Evolutionary conservation across 1,284 basidiomycete genomes (phyloP), one percentile per base, ranked within the genome.

Genomic region (Inonotus obliquus): DNA sequence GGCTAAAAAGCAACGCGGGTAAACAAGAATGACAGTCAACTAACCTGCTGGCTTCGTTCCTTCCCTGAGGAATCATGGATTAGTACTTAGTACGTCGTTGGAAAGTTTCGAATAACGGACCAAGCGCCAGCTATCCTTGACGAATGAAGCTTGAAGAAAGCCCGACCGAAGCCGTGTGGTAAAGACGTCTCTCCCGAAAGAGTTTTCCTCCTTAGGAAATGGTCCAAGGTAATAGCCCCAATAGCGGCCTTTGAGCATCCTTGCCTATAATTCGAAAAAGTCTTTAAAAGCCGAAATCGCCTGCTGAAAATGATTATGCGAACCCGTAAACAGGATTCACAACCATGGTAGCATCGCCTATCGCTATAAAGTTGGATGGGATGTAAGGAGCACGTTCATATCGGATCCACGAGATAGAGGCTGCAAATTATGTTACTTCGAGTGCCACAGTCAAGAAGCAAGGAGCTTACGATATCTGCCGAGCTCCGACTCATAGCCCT

Each of bases 271-370:
- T 13, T 21, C 25, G 7, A 38, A 32, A n/a, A 48, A 49, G 13
- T 23, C 38, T 45, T 6, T 19, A 45, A 17, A 14, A 54, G 10
- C 21, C 14, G n/a, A 52, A 38, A 23, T 21, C 6, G 10, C 32
- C 14, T 25, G 35, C 10, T 23, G 4, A 5, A 25, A 9, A 45
- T 14, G 25, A 19, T 19, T 1, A 52, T 25, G 51, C 58, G 19
- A 39, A 65, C 64, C 64, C 64, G 17, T 48, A 61, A n/a, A 45
- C 37, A 6, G 64, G 64, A 38, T 65, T 65, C 14, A 57, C 51
- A 4, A 41, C 35, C 64, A 65, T 63, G 3, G 60, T 59, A 32
- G 62, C 41, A 25, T 65, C 64, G 14, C 64, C 64, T 19, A 63
- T 45, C 0, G 64, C 64, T 7, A 65, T 39, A 29, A 65, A 65